These are phyloP conservation scores for Colletotrichum graminicola DNA, from an alignment of 2,329 filamentous ascomycete genomes.

Conservation along the genomic window DNA sequence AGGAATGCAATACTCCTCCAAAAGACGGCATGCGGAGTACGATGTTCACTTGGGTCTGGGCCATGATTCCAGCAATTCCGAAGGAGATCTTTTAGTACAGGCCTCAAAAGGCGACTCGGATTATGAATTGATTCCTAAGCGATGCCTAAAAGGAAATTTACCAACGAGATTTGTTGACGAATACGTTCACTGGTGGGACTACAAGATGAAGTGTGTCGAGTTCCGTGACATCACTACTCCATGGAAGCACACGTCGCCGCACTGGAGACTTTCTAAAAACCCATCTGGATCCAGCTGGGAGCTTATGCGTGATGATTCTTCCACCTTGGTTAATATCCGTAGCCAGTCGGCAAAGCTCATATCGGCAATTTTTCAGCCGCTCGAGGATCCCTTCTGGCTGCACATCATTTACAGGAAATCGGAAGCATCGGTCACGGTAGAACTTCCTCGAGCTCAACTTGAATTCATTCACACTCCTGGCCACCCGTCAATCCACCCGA, in stretches of 20 bases:
- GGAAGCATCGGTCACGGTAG: not conserved
- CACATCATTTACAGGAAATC: not conserved
- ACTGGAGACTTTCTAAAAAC: slow-evolving; percentile 2
- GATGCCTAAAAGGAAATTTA: slow-evolving; percentile 19
- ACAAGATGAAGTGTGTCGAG: slow-evolving; percentile 46
- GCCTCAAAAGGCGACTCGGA: not conserved
- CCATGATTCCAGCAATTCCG: not conserved
- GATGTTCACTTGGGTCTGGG: slow-evolving; percentile 45
- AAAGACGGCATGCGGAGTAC: slow-evolving; percentile 45
- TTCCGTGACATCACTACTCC: slow-evolving; percentile 47
- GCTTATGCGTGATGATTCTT: not conserved
- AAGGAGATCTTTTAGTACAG: slow-evolving; percentile 1
- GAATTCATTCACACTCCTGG: slow-evolving; percentile 5
- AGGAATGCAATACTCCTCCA: slow-evolving; percentile 58
- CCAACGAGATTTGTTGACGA: slow-evolving; percentile 54
- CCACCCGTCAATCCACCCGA: slow-evolving; percentile 53
- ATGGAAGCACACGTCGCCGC: slow-evolving; percentile 44
- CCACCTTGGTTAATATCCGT: not conserved
- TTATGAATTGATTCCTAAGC: slow-evolving; percentile 7
- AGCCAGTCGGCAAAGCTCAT: not conserved
- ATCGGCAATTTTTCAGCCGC: not conserved
- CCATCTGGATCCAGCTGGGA: not conserved
- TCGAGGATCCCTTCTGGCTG: slow-evolving; percentile 12
- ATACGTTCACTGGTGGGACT: slow-evolving; percentile 62
- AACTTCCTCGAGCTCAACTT: not conserved